These are phyloP conservation scores for Lumnitzera littorea DNA, from an alignment of 345 rosid genomes.

Conservation along the genomic window DNA sequence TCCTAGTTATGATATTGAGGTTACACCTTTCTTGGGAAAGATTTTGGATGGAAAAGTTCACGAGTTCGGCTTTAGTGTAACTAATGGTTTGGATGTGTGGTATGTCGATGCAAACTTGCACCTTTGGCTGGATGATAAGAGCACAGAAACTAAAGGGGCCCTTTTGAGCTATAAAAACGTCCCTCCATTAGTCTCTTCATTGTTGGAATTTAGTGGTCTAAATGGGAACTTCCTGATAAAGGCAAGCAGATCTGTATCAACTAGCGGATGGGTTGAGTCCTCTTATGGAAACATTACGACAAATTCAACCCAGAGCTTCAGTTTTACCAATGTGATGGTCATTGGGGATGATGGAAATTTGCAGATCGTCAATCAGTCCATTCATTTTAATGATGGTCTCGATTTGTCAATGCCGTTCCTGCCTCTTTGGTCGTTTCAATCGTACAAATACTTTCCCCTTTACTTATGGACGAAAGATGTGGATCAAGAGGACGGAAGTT, in stretches of 20 bases:
- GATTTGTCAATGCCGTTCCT: conserved; percentile 23
- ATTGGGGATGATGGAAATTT: conserved; percentile 37
- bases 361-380: conserved; percentile 59
- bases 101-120: conserved; percentile 82
- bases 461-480: conserved; percentile 22
- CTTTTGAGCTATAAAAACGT: conserved; percentile 32
- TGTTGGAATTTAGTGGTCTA: conserved; percentile 35
- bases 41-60: conserved; percentile 65
- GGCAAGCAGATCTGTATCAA: conserved; percentile 42
- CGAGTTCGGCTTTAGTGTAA: conserved; percentile 52
- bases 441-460: conserved; percentile 44
- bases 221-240: conserved; percentile 51
- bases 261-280: conserved; percentile 58
- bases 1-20: conserved; percentile 76
- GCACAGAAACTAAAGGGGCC: conserved; percentile 43
- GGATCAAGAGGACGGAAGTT: conserved; percentile 33
- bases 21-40: conserved; percentile 61
- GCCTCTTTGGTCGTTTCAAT: conserved; percentile 14
- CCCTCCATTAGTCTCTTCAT: conserved; percentile 30
- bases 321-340: conserved; percentile 51
- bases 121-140: conserved; percentile 62
- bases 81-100: conserved; percentile 82
- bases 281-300: conserved; percentile 59
- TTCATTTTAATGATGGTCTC: conserved; percentile 40
- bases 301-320: conserved; percentile 33